Evolutionary conservation across 139 green algal species (phyloP).

Genomic region (Diplosphaera chodatii): DNA sequence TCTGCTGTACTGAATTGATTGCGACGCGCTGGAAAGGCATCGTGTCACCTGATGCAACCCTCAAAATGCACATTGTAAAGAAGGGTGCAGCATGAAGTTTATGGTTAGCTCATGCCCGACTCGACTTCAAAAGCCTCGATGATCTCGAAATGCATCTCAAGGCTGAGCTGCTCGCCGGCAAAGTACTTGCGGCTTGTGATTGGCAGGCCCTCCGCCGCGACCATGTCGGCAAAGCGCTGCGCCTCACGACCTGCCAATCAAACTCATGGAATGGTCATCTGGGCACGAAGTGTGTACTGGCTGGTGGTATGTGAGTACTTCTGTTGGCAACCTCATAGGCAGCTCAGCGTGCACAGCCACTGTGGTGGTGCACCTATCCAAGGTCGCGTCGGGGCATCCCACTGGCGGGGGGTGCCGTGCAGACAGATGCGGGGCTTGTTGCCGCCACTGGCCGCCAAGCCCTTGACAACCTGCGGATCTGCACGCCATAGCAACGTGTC

Average conservation of each 20-base stretch:
- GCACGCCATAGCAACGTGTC: too few species aligned
- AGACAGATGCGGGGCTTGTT: constrained; percentile 8
- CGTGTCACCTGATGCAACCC: too few species aligned
- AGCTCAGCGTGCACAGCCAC: too few species aligned
- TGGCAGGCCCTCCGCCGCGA: constrained; percentile 9
- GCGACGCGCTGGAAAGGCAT: too few species aligned
- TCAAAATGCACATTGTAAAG: too few species aligned
- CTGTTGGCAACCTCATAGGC: too few species aligned
- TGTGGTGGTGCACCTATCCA: constrained; percentile 22
- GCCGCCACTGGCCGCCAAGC: not conserved
- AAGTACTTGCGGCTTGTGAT: constrained; percentile 22
- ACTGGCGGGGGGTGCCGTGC: constrained; percentile 49
- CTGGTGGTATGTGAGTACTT: too few species aligned
- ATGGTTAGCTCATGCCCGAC: too few species aligned
- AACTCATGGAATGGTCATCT: too few species aligned
- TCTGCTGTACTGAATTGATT: too few species aligned
- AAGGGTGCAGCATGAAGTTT: too few species aligned
- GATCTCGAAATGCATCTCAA: constrained; percentile 38
- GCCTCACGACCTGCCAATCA: not conserved
- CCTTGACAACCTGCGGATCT: not conserved
- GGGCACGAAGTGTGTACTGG: too few species aligned
- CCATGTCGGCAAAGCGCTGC: constrained; percentile 10
- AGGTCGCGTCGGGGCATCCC: constrained; percentile 25
- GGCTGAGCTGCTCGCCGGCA: constrained; percentile 7
- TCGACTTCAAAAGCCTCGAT: constrained; percentile 26